Base-by-base conservation (phyloP, 257 asterid genomes). In the Nicotiana knightiana region DNA sequence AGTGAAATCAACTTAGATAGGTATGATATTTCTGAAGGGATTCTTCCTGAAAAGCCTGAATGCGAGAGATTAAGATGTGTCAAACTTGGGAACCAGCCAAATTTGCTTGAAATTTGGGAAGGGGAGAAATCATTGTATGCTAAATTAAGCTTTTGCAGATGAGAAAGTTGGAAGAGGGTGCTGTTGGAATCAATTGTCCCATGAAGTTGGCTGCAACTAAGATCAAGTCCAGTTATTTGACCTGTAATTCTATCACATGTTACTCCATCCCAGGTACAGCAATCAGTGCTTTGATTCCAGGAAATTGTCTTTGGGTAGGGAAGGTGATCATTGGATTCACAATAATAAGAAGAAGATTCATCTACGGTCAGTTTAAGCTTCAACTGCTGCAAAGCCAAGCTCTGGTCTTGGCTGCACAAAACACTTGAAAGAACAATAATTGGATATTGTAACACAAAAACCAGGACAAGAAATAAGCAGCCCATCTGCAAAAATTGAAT, bases 211-310 rank as follows among this genome's bases (percentile, higher is more conserved):
- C 86, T 81, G 75, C 86, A 83, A 4, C 79, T 76, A 15, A 86
- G 85, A 70, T 86, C 85, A 78, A 86, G 82, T 10, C 67, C 76
- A 2, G 70, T 76, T 28, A 86, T 82, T 13, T 57, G 66, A 54
- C 89, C 86, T 2, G 76, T 70, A 28, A 81, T 39, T 12, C 28
- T n/a, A 32, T 83, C 83, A 77, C 87, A 83, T 3, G 73, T 86
- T n/a, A 86, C 80, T 30, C 87, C 89, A 77, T 86, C 85, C 87
- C 89, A 86, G 16, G 5, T 66, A 59, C 88, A 73, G 1, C 79
- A 73, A 73, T 48, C 43, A 48, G 43, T 48, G 62, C 26, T 73
- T 0, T 8, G 26, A 21, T 83, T 77, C 88, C 85, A 83, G 26
- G 87, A 83, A n/a, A 6, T 10, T 1, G 73, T 86, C 80, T 68